Percentiles rank a stretch among this genome's conserved stretches.
Evolutionary conservation across 768 basidiomycete genomes (phyloP).

Genomic region (Tylopilus rubrobrunneus): DNA sequence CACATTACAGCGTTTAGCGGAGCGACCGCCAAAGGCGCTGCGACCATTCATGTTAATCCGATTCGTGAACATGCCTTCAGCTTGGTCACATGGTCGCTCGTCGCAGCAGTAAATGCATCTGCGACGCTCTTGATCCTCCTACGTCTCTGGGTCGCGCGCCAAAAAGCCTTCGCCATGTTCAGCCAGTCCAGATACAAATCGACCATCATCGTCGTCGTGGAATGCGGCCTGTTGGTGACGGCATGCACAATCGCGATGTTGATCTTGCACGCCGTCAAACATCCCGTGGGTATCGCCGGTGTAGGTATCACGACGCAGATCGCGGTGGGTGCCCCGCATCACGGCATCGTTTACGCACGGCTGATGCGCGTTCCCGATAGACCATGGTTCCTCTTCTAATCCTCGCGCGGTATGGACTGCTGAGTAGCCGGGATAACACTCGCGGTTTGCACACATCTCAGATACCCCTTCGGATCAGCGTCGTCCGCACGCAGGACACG

Average conservation of each 20-base stretch:
- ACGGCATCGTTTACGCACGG: not conserved
- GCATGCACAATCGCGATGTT: slow-evolving; percentile 12
- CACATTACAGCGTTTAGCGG: slow-evolving; percentile 6
- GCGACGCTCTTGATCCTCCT: slow-evolving; percentile 16
- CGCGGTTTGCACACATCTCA: not conserved
- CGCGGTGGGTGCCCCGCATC: slow-evolving; percentile 7
- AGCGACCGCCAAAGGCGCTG: slow-evolving; percentile 8
- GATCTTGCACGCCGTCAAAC: slow-evolving; percentile 4
- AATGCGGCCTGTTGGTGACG: slow-evolving; percentile 22
- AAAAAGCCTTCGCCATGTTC: not conserved
- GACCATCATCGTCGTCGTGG: slow-evolving; percentile 15
- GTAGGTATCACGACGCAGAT: slow-evolving; percentile 20
- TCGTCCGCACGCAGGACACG: slow-evolving; percentile 10
- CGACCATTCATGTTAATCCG: not conserved
- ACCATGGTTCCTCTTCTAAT: slow-evolving; percentile 16
- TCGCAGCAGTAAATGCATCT: slow-evolving; percentile 14
- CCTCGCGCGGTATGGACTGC: slow-evolving; percentile 15
- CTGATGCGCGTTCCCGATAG: not conserved
- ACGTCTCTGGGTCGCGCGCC: slow-evolving; percentile 15
- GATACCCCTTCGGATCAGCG: slow-evolving; percentile 13
- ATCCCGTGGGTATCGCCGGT: slow-evolving; percentile 9
- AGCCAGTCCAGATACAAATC: slow-evolving; percentile 15
- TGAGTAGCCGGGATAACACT: not conserved
- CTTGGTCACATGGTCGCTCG: slow-evolving; percentile 15
- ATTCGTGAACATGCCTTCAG: not conserved